Evolutionary conservation across 2,329 filamentous ascomycete genomes (phyloP).

Genomic region (Penicillium sp.): DNA sequence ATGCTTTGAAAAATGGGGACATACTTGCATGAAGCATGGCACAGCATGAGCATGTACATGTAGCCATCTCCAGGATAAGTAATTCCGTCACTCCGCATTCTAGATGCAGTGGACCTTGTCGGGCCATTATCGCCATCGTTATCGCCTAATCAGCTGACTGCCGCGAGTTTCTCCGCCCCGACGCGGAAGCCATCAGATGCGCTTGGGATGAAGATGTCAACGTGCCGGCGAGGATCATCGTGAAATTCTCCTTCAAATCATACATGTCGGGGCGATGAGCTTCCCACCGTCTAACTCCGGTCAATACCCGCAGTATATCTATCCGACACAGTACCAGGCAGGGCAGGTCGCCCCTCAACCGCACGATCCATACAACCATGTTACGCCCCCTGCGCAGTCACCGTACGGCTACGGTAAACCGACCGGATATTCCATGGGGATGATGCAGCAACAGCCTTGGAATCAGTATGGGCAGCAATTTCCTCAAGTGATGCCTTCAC

Average conservation of each 20-base stretch:
- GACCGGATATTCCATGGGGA: slow-evolving; percentile 29
- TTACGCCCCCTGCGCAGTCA: slow-evolving; percentile 23
- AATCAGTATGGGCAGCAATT: slow-evolving; percentile 2
- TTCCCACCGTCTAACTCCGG: slow-evolving; percentile 38
- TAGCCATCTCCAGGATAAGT: too few species aligned
- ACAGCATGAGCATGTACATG: background rate
- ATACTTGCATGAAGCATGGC: too few species aligned
- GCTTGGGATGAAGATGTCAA: slow-evolving; percentile 2
- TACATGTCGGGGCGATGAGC: slow-evolving; percentile 36
- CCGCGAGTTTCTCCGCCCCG: slow-evolving; percentile 28
- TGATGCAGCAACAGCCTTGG: slow-evolving; percentile 24
- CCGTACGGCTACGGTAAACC: slow-evolving; percentile 31
- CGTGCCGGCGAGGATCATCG: slow-evolving; percentile 9
- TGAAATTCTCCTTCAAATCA: slow-evolving; percentile 11
- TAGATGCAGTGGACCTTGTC: background rate
- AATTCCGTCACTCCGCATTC: too few species aligned
- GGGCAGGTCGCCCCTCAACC: slow-evolving; percentile 26
- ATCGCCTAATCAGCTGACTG: slow-evolving; percentile 19
- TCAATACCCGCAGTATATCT: slow-evolving; percentile 29
- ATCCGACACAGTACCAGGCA: slow-evolving; percentile 31
- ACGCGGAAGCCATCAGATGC: slow-evolving; percentile 16
- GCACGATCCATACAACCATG: slow-evolving; percentile 34
- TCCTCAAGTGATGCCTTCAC: slow-evolving; percentile 22
- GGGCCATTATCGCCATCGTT: slow-evolving; percentile 9
- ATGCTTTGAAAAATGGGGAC: too few species aligned